Conservation (phyloP, 805 yeast genomes). For the Wickerhamiella kazuoi region DNA sequence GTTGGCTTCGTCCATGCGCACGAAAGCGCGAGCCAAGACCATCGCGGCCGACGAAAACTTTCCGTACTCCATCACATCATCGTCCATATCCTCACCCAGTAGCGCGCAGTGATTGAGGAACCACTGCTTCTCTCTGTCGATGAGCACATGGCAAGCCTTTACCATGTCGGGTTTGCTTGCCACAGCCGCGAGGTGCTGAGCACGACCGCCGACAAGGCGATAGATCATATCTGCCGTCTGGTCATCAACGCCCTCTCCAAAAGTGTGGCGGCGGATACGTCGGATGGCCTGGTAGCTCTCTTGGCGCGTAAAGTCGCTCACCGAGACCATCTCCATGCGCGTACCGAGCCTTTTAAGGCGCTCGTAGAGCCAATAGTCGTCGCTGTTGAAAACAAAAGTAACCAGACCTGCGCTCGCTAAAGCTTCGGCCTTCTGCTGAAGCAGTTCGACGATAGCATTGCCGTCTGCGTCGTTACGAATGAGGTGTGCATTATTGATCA, state of each 20-base stretch:
- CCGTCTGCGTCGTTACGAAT: constrained; percentile 66
- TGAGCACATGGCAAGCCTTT: constrained; percentile 46
- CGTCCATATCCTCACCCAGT: constrained; percentile 65
- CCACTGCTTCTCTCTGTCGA: constrained; percentile 74
- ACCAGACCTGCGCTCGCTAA: constrained; percentile 57
- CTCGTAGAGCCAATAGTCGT: constrained; percentile 78
- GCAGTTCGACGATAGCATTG: constrained; percentile 44
- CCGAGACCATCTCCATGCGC: constrained; percentile 52
- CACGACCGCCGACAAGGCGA: constrained; percentile 64
- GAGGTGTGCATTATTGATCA: constrained; percentile 59
- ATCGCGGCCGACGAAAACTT: constrained; percentile 60
- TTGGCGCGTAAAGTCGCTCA: constrained; percentile 35
- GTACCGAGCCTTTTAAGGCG: constrained; percentile 56
- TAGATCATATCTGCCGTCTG: constrained; percentile 36
- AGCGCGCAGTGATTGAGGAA: constrained; percentile 67
- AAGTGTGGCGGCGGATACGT: constrained; percentile 28
- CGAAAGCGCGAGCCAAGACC: constrained; percentile 52
- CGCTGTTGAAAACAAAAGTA: constrained; percentile 57
- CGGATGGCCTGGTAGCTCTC: constrained; percentile 39
- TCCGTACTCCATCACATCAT: constrained; percentile 73
- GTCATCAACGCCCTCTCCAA: constrained; percentile 26
- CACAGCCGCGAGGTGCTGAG: constrained; percentile 63
- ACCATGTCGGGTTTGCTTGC: constrained; percentile 21
- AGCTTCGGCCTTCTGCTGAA: constrained; percentile 71
- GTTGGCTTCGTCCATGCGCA: constrained; percentile 39